phyloP scores from a whole-genome alignment of 495 filamentous ascomycete species.

The Penicillium malachiteum region DNA sequence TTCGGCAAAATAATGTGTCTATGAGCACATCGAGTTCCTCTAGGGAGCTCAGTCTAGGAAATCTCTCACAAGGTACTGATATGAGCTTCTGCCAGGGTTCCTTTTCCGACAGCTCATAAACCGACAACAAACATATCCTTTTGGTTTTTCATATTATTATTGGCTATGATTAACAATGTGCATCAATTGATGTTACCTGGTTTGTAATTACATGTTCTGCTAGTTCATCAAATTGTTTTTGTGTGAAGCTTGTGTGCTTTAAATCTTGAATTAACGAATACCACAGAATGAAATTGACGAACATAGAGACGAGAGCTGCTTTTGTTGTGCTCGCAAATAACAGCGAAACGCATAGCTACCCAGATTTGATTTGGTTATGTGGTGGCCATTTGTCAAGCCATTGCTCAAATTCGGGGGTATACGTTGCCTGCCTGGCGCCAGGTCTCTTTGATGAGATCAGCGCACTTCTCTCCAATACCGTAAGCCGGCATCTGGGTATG shows the following conservation, averaged over 20 bases:
- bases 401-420: constrained; percentile 20
- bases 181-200: background rate
- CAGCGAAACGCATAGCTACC: no score
- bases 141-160: background rate
- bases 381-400: no score
- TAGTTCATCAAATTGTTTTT: background rate
- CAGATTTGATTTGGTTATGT: no score
- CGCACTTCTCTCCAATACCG: constrained; percentile 59
- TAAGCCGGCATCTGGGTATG: constrained; percentile 62
- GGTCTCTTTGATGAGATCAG: constrained; percentile 53
- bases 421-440: constrained; percentile 28
- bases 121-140: no score
- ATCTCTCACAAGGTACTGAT: background rate
- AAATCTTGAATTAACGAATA: no score
- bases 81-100: background rate
- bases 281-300: no score
- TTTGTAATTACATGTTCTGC: background rate
- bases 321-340: no score
- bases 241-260: no score
- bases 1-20: background rate
- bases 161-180: background rate
- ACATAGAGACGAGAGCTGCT: no score
- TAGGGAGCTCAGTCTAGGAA: background rate
- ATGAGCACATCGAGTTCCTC: background rate
- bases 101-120: background rate